A percentile compares a stretch with the other conserved stretches of the same genome.
Conservation (phyloP, 257 asterid species). For the Knoxia roxburghii region DNA sequence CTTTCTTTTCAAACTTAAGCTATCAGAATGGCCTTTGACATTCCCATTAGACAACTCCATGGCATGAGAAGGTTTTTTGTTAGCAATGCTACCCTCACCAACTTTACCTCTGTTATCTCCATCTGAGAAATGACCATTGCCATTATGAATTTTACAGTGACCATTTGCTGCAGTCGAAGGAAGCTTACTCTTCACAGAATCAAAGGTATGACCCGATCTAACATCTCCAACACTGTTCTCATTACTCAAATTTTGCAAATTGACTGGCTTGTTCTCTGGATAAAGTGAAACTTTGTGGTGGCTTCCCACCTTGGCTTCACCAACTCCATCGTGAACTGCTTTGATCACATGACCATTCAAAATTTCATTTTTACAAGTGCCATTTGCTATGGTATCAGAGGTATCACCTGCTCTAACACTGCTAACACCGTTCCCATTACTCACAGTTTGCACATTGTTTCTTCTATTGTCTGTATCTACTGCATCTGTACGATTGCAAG, state of each 20-base stretch:
- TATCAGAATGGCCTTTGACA: slow-evolving; percentile 28
- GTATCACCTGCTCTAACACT: slow-evolving; percentile 22
- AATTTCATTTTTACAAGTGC: slow-evolving; percentile 31
- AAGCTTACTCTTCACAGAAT: slow-evolving; percentile 21
- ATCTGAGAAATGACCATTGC: slow-evolving; percentile 20
- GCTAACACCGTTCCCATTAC: slow-evolving; percentile 34
- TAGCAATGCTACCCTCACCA: slow-evolving; percentile 14
- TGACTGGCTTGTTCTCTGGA: slow-evolving; percentile 31
- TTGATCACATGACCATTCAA: slow-evolving; percentile 19
- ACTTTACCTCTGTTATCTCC: slow-evolving; percentile 30
- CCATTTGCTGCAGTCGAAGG: slow-evolving; percentile 27
- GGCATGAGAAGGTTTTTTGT: slow-evolving; percentile 20
- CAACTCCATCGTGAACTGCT: slow-evolving; percentile 22
- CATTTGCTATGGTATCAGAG: slow-evolving; percentile 26
- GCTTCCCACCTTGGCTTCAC: slow-evolving; percentile 14
- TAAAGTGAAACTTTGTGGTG: slow-evolving; percentile 22
- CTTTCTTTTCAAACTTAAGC: slow-evolving; percentile 60
- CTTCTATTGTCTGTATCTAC: slow-evolving; percentile 26
- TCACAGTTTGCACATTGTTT: slow-evolving; percentile 25
- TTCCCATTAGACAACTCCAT: slow-evolving; percentile 33
- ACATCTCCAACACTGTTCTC: slow-evolving; percentile 33
- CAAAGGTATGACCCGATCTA: slow-evolving; percentile 19
- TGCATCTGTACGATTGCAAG: slow-evolving; percentile 29
- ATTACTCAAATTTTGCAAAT: slow-evolving; percentile 23
- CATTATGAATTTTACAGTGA: slow-evolving; percentile 29